Base-by-base conservation (phyloP, 2,329 filamentous ascomycete species). In the Cytospora leucostoma region DNA sequence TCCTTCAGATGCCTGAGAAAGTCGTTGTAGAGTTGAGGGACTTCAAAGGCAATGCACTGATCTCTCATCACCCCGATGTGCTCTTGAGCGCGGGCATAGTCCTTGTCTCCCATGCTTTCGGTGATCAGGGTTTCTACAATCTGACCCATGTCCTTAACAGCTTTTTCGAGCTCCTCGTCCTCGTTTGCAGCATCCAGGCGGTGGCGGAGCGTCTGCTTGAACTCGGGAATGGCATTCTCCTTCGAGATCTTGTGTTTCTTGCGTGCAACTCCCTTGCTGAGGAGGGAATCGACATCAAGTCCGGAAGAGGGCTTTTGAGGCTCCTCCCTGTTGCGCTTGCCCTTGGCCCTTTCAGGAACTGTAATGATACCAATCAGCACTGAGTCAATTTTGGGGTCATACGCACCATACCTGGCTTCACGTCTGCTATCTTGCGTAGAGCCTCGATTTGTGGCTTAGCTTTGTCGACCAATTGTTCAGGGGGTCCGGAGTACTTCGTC, bases 211-310 rank as follows among this genome's bases (percentile, higher is more conserved):
- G 88, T 83, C 73, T 92, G 92, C 73, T 93, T 96, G 84, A 97
- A 97, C 65, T 94, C 91, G 0, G 95, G 93, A 6, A 98, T 87
- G 1, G 93, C 87, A 67, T 98, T 98, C 11, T 89, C 83, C 0
- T 84, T 74, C 2, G 80, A 79, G 27, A 87, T 80, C 63, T 7
- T 66, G 71, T 56, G 68, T 68, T 15, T 64, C 57, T 54, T 68
- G 64, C 61, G 77, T 78, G 55, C 54, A 15, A 47, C 15, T 6
- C 32, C 50, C 65, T 75, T 76, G 34, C 77, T 77, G n/a, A 98
- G 86, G 2, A 98, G 84, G 5, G 87, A 87, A 65, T 93, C 90
- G 47, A 98, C 84, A 70, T 98, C 91, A 49, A 99, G 87, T 21
- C 93, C 93, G 0, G 94, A 98, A 10, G 97, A 84, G 0, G 95